Evolutionary conservation across 108 stramenopile species (phyloP), one percentile per base, ranked within the genome.

Genomic region (Pseudonitzschia multistriata): DNA sequence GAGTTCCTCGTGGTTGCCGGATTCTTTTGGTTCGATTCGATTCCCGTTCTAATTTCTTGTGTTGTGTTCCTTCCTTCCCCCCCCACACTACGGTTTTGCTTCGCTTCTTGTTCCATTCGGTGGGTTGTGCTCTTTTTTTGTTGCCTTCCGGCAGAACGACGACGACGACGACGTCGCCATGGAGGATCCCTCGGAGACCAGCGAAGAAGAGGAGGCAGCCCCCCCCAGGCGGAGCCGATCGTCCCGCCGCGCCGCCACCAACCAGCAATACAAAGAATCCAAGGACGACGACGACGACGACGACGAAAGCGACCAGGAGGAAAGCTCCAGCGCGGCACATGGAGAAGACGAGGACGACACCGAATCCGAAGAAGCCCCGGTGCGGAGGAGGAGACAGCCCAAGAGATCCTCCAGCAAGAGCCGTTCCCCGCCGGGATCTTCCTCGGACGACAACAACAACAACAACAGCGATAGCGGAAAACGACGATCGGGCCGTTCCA

Each of bases 401-500:
- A 17, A 48, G 17, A 5, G 22, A 6, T 13, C 3, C 54, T 13
- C 27, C 29, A 55, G 27, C 54, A 55, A 55, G 0, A n/a, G 54
- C 54, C 13, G 8, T 17, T 10, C 42, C 7, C 27, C 54, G 21
- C 7, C 54, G 21, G 14, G 24, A 14, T 13, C 54, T 14, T 55
- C 54, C 0, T 59, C 57, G 17, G 34, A 59, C 29, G 29, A 53
- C 52, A 1, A 53, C 22, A 53, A 17, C 52, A n/a, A n/a, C 0
- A 53, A 35, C 4, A 7, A 59, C 0, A 27, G 19, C 13, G 57
- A 30, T 22, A 49, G 28, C 42, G 45, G 57, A 17, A 49, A 71
- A 15, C 76, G 81, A 8, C 49, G 55, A 13, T 79, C 81, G 0
- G 48, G 71, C 15, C 73, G 84, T 14, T 30, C 81, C 22, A 81